Percentiles rank a stretch among this genome's conserved stretches.
Evolutionary conservation across 2,329 filamentous ascomycete genomes (phyloP).

Genomic region (Exophiala lecanii-corni): DNA sequence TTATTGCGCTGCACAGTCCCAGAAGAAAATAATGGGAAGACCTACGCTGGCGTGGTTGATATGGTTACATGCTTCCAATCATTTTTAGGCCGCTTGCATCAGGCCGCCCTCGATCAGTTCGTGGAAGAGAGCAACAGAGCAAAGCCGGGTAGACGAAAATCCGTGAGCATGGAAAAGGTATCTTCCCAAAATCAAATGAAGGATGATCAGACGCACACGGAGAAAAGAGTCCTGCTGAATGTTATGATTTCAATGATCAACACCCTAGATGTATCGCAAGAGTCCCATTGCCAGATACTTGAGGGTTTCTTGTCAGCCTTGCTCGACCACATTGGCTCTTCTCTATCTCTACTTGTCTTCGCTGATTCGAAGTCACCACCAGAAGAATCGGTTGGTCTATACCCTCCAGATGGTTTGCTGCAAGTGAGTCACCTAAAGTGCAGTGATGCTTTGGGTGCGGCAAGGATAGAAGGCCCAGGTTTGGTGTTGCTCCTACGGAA

Average conservation of each 20-base stretch:
- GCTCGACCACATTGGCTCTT: constrained; percentile 24
- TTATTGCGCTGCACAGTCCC: neutral
- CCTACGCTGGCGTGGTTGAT: constrained; percentile 4
- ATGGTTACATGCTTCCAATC: constrained; percentile 16
- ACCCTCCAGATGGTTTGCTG: constrained; percentile 32
- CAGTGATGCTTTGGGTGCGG: constrained; percentile 26
- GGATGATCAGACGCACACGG: neutral
- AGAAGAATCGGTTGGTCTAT: constrained; percentile 11
- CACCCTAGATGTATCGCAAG: constrained; percentile 10
- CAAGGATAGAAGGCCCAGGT: constrained; percentile 33
- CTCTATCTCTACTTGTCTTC: constrained; percentile 24
- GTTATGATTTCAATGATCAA: constrained; percentile 17
- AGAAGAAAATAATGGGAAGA: neutral
- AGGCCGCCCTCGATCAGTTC: constrained; percentile 19
- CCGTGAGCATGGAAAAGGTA: no score
- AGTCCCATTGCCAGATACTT: constrained; percentile 14
- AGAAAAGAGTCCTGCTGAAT: constrained; percentile 2
- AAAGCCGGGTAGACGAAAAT: constrained; percentile 4
- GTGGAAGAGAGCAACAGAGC: constrained; percentile 3
- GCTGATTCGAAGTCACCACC: constrained; percentile 1
- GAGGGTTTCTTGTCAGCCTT: constrained; percentile 21
- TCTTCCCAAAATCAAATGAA: no score
- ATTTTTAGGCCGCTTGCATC: constrained; percentile 18
- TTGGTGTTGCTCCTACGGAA: constrained; percentile 35
- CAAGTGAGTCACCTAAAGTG: constrained; percentile 23